Evolutionary conservation across 345 rosid species (phyloP), one percentile per base, ranked within the genome.

Genomic region (Euphorbia tirucalli): DNA sequence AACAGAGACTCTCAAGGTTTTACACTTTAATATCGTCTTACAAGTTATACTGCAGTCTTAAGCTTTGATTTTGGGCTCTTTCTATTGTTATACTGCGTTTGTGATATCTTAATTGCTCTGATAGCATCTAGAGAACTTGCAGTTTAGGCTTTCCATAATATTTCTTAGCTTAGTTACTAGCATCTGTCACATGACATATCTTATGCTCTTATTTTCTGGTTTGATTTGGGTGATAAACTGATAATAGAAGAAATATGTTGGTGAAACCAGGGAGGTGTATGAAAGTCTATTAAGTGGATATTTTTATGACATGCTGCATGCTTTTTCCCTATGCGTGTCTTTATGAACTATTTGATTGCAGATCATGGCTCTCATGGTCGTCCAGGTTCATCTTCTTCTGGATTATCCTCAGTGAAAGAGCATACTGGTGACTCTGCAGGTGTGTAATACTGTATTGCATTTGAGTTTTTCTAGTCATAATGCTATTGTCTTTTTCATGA

Each of bases 1-100:
- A 83, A 80, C 78, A 4, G 75, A 7, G 89, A 76, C 56, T 82
- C 87, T 61, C 89, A 87, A 89, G 99, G 97, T 95, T 72, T 68
- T 16, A 62, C 79, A 48, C 61, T 25, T 67, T 49, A 32, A 37
- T 6, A 48, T 16, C 75, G 31, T 63, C 15, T 70, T 60, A 56
- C 66, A 30, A 18, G 61, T 56, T 69, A 61, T 59, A 59, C 58
- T 70, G 24, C 60, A 63, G 21, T 48, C 19, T 43, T 19, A 19
- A 73, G 76, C 58, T 74, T 78, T 67, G 56, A 44, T 32, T 55
- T 75, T 77, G 65, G 54, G 68, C 25, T 52, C 56, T 39, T 32
- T 59, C 7, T 61, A 62, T 57, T 65, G 25, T 41, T 31, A 22
- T 11, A 18, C 24, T 59, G 25, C 32, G 21, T 55, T 41, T 28